phyloP scores from a whole-genome alignment of 441 rosid genomes.

The Flueggea neowawraea region DNA sequence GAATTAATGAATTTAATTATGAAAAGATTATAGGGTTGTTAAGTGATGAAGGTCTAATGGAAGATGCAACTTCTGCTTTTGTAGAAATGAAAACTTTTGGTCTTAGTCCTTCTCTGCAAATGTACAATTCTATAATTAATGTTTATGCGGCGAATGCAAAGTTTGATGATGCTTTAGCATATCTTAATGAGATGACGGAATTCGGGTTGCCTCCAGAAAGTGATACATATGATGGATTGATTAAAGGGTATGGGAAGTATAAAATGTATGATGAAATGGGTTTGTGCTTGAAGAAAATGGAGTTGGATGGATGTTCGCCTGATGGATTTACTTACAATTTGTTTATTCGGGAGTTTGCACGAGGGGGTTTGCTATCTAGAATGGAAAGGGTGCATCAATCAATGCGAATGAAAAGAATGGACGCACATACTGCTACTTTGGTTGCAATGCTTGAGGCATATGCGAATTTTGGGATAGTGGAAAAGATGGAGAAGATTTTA shows the following conservation, averaged over 20 bases:
- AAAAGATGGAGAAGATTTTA: conserved; percentile 59
- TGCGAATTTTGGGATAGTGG: conserved; percentile 47
- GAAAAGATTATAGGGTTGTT: conserved; percentile 53
- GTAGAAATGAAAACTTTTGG: conserved; percentile 38
- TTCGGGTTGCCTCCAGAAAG: conserved; percentile 32
- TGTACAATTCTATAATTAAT: conserved; percentile 56
- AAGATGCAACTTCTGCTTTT: conserved; percentile 48
- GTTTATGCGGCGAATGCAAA: conserved; percentile 42
- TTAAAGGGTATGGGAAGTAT: conserved; percentile 56
- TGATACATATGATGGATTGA: conserved; percentile 57
- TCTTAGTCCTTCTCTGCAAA: conserved; percentile 40
- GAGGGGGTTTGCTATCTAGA: conserved; percentile 54
- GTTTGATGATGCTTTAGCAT: conserved; percentile 47
- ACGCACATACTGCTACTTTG: conserved; percentile 40
- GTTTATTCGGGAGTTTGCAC: conserved; percentile 53
- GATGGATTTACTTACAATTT: conserved; percentile 64
- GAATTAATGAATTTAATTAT: conserved; percentile 47
- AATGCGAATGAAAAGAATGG: conserved; percentile 47
- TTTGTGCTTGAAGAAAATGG: conserved; percentile 60
- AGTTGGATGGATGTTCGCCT: conserved; percentile 45
- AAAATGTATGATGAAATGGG: conserved; percentile 66
- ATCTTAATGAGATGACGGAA: conserved; percentile 47
- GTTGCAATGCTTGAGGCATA: conserved; percentile 65
- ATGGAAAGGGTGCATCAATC: conserved; percentile 54
- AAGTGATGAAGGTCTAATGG: conserved; percentile 39